phyloP scores from a whole-genome alignment of 768 basidiomycete species.

The Lanmaoa pseudosensibilis region DNA sequence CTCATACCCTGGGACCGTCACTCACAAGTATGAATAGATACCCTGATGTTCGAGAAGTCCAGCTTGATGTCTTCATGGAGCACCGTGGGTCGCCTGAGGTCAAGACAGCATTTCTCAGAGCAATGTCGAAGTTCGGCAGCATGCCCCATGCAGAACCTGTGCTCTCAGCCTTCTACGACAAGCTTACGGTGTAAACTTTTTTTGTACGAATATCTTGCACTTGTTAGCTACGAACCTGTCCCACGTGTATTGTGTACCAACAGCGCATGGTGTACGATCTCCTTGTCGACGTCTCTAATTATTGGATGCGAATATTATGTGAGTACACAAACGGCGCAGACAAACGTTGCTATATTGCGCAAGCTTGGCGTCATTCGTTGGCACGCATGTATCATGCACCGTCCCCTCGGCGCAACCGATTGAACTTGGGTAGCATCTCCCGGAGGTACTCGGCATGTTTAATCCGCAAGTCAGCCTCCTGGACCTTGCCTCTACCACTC shows the following conservation, averaged over 20 bases:
- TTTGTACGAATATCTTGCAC: neutral
- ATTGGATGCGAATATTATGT: too few species aligned
- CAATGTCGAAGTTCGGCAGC: neutral
- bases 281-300: neutral
- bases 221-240: neutral
- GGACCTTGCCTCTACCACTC: conserved; percentile 82
- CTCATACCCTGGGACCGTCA: neutral
- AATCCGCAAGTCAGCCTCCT: conserved; percentile 77
- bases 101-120: conserved; percentile 15
- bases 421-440: conserved; percentile 91
- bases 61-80: conserved; percentile 17
- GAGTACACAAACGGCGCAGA: neutral
- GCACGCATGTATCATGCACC: conserved; percentile 36
- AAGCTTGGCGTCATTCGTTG: neutral
- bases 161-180: conserved; percentile 20
- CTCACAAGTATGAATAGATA: conserved; percentile 15
- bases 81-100: conserved; percentile 8
- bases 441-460: conserved; percentile 92
- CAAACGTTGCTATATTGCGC: neutral
- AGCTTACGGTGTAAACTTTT: neutral
- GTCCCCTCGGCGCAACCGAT: conserved; percentile 64
- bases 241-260: neutral
- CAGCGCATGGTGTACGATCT: neutral
- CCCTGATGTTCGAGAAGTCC: conserved; percentile 12
- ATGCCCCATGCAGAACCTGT: conserved; percentile 12